Conservation (phyloP, 257 asterid species). For the Solanum ahanhuiri region DNA sequence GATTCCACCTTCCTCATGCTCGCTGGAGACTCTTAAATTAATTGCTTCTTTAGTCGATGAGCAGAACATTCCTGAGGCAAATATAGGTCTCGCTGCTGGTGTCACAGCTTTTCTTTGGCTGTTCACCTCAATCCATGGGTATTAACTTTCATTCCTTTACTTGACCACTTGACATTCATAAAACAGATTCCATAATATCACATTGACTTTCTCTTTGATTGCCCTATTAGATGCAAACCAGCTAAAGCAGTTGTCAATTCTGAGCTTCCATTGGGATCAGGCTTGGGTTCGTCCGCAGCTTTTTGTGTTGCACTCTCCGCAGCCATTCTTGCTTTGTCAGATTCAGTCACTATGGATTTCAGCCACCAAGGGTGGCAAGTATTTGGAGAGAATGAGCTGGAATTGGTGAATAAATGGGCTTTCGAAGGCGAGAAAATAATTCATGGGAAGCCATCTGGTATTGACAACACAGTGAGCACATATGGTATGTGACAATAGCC, state of each 20-base stretch:
- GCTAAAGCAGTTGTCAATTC: constrained; percentile 73
- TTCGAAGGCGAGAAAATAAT: constrained; percentile 91
- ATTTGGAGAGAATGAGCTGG: constrained; percentile 63
- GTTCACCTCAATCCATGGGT: constrained; percentile 82
- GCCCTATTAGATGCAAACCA: constrained; percentile 58
- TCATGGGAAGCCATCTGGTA: constrained; percentile 98
- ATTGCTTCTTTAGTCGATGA: constrained; percentile 70
- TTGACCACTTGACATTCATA: neutral
- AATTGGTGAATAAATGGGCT: constrained; percentile 91
- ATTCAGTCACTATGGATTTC: constrained; percentile 51
- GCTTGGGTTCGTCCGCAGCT: constrained; percentile 98
- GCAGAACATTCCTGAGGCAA: constrained; percentile 59
- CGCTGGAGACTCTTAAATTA: constrained; percentile 57
- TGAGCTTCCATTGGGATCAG: constrained; percentile 94
- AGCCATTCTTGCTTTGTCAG: constrained; percentile 71
- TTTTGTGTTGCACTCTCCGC: constrained; percentile 85
- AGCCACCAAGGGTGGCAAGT: constrained; percentile 88
- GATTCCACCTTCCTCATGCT: constrained; percentile 58
- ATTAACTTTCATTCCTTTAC: neutral
- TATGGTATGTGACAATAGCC: constrained; percentile 49
- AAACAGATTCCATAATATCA: neutral
- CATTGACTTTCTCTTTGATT: constrained; percentile 8
- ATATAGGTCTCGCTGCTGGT: constrained; percentile 62
- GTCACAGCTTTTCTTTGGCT: constrained; percentile 88
- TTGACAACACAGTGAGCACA: constrained; percentile 97